Conservation (phyloP, 306 rosid genomes). For the Cucumis cinereus region DNA sequence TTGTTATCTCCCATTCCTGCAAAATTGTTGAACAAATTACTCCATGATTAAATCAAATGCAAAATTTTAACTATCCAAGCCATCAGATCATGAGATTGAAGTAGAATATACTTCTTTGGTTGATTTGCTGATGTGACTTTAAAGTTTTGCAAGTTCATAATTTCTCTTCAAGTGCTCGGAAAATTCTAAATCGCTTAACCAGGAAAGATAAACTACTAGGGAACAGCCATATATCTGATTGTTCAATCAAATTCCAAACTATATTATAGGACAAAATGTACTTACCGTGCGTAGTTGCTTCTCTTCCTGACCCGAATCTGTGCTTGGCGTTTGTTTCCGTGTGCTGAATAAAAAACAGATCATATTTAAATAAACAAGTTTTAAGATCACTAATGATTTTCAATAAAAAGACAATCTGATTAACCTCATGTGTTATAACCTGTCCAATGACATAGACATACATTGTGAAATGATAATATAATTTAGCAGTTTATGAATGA, state of each 20-base stretch:
- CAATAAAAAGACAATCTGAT: slow-evolving; percentile 6
- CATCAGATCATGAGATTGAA: background rate
- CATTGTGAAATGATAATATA: background rate
- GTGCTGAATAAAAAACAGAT: slow-evolving; percentile 27
- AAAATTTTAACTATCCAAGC: background rate
- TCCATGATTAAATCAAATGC: background rate
- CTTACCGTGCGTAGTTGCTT: slow-evolving; percentile 58
- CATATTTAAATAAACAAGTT: background rate
- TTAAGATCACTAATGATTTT: background rate
- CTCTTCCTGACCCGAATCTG: slow-evolving; percentile 28
- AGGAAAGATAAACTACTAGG: background rate
- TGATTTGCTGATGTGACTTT: background rate
- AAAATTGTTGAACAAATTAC: background rate
- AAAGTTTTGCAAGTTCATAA: background rate
- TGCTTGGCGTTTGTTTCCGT: slow-evolving; percentile 20
- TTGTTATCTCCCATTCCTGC: slow-evolving; percentile 82
- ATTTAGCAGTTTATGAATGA: background rate
- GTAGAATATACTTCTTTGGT: background rate
- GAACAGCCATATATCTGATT: background rate
- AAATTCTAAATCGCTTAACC: background rate
- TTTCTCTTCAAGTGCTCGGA: background rate
- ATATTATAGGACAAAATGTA: slow-evolving; percentile 11
- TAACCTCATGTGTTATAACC: background rate
- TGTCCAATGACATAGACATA: background rate
- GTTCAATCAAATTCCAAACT: background rate